phyloP scores from a whole-genome alignment of 2,329 filamentous ascomycete species.

The Pyrenophora graminea region DNA sequence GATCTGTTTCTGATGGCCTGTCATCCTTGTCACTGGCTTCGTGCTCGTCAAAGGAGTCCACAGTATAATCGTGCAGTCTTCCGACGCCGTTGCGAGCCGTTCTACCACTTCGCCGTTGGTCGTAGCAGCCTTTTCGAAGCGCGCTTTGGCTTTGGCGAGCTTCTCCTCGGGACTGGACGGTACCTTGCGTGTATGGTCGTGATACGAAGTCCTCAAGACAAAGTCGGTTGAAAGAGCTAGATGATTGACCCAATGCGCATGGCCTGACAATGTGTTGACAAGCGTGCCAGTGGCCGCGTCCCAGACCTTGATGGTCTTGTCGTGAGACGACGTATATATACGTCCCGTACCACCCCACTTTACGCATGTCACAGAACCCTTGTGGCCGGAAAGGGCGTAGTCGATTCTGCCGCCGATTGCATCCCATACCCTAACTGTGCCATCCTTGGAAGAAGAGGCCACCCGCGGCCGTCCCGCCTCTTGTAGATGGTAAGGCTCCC shows the following conservation, averaged over 20 bases:
- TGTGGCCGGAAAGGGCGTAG: conserved; percentile 84
- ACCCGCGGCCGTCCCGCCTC: conserved; percentile 72
- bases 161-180: conserved; percentile 73
- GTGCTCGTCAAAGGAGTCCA: conserved; percentile 79
- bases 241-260: conserved; percentile 96
- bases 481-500: conserved; percentile 93
- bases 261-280: conserved; percentile 75
- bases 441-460: conserved; percentile 87
- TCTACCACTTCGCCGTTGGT: conserved; percentile 78
- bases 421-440: conserved; percentile 85
- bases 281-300: conserved; percentile 77
- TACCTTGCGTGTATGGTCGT: conserved; percentile 75
- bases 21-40: conserved; percentile 83
- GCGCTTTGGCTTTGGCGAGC: conserved; percentile 72
- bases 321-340: conserved; percentile 66
- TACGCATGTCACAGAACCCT: conserved; percentile 85
- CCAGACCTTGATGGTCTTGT: conserved; percentile 93
- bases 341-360: conserved; percentile 87
- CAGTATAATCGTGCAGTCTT: conserved; percentile 95
- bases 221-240: conserved; percentile 92
- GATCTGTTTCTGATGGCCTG: conserved; percentile 96
- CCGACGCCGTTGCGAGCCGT: conserved; percentile 84
- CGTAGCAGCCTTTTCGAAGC: conserved; percentile 83
- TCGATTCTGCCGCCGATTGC: conserved; percentile 78
- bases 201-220: conserved; percentile 80